These are phyloP conservation scores for Phytopythium mirpurense DNA, from an alignment of 352 stramenopile species.

Conservation along the genomic window DNA sequence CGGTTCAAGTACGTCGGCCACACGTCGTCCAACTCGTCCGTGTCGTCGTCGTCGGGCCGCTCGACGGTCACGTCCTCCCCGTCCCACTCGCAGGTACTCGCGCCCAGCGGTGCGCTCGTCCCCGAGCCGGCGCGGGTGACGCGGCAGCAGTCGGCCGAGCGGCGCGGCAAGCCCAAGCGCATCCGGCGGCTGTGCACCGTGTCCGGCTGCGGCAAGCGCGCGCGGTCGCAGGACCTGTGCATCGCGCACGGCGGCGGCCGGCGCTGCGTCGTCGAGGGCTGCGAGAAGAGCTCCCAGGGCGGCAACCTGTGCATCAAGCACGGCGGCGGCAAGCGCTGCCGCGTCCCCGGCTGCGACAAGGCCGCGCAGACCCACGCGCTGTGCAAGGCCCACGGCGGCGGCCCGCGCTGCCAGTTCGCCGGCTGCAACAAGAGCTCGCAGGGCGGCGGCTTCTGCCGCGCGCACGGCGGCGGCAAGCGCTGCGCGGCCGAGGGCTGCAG, in stretches of 20 bases:
- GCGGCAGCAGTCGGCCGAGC: not conserved
- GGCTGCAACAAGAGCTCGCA: constrained; percentile 71
- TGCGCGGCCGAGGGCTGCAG: constrained; percentile 81
- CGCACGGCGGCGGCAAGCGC: constrained; percentile 83
- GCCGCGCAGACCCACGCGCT: constrained; percentile 79
- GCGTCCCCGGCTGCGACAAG: constrained; percentile 71
- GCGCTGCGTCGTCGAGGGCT: constrained; percentile 72
- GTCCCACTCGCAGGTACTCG: not conserved
- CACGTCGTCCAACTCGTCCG: constrained; percentile 15
- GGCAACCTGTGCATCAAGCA: constrained; percentile 85
- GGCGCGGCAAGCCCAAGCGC: constrained; percentile 21
- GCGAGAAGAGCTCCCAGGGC: constrained; percentile 77
- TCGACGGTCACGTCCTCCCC: constrained; percentile 18
- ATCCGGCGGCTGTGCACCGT: constrained; percentile 59
- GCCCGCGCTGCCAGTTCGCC: constrained; percentile 64
- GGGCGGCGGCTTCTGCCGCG: constrained; percentile 77
- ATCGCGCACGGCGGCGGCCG: constrained; percentile 80
- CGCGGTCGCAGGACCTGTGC: constrained; percentile 80
- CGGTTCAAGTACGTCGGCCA: constrained; percentile 8
- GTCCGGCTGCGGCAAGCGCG: constrained; percentile 83
- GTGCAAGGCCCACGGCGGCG: constrained; percentile 85
- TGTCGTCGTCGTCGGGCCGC: constrained; percentile 20
- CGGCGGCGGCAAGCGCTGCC: constrained; percentile 79
- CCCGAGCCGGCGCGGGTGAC: not conserved
- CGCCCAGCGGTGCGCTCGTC: not conserved